Conservation (phyloP, 2,329 filamentous ascomycete genomes). For the Apiospora pterosperma region DNA sequence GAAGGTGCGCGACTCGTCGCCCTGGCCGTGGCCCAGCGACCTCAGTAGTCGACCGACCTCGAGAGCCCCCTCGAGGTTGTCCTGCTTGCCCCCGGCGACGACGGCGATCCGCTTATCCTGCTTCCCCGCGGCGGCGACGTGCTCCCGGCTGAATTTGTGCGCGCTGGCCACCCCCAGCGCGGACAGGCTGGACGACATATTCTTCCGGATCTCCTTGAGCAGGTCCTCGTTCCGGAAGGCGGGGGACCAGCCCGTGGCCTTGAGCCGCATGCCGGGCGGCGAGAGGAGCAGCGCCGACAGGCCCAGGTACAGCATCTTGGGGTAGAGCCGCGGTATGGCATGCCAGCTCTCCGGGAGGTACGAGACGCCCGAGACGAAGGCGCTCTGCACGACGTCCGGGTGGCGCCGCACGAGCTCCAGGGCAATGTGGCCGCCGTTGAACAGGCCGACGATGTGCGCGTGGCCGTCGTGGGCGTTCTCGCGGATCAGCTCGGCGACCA, state of each 20-base stretch:
- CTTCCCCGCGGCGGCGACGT: constrained; percentile 22
- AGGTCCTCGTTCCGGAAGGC: constrained; percentile 27
- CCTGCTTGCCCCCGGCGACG: constrained; percentile 28
- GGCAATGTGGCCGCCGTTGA: constrained; percentile 35
- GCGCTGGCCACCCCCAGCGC: constrained; percentile 14
- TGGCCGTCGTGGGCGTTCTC: constrained; percentile 29
- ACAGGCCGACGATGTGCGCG: constrained; percentile 38
- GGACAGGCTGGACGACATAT: constrained; percentile 23
- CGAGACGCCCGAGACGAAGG: constrained; percentile 31
- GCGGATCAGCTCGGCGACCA: constrained; percentile 32
- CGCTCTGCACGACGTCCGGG: constrained; percentile 31
- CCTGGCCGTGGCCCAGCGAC: constrained; percentile 17
- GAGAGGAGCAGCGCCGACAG: constrained; percentile 21
- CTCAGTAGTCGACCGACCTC: constrained; percentile 23
- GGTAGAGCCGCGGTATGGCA: constrained; percentile 7
- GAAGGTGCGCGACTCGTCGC: constrained; percentile 23
- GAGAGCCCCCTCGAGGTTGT: constrained; percentile 28
- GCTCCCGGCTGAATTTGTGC: constrained; percentile 19
- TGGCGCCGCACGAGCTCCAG: constrained; percentile 29
- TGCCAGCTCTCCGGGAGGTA: not conserved
- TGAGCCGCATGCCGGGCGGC: constrained; percentile 25
- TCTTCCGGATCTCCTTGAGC: constrained; percentile 30
- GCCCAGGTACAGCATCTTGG: constrained; percentile 23
- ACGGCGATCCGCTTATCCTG: constrained; percentile 24
- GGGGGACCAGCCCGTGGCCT: constrained; percentile 20